phyloP scores from a whole-genome alignment of 208 protist species.

The Wallacemonas sp. region DNA sequence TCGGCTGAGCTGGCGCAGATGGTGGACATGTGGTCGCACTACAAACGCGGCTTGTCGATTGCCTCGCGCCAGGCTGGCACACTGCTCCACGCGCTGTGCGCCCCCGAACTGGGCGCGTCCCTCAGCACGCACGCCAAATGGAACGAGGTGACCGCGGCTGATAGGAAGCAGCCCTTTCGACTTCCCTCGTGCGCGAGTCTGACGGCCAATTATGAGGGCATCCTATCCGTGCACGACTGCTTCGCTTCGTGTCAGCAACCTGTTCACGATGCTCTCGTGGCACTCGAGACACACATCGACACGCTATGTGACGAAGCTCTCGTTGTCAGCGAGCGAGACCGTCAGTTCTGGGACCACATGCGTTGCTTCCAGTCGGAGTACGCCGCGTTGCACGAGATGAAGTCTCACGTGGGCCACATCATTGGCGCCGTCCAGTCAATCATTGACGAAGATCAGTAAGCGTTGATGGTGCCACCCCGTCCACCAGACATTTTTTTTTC shows the following conservation, averaged over 20 bases:
- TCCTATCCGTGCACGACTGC: constrained; percentile 56
- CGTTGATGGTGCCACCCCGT: neutral
- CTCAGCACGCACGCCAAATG: constrained; percentile 55
- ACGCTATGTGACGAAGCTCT: constrained; percentile 46
- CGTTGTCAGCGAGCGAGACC: constrained; percentile 41
- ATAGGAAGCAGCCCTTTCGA: constrained; percentile 13
- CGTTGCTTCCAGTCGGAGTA: constrained; percentile 44
- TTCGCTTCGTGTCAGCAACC: constrained; percentile 54
- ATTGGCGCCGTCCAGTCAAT: neutral
- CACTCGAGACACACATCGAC: constrained; percentile 43
- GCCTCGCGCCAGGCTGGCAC: constrained; percentile 17
- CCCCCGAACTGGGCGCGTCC: constrained; percentile 14
- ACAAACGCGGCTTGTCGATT: constrained; percentile 24
- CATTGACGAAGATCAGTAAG: neutral
- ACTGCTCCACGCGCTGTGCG: constrained; percentile 32
- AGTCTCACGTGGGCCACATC: constrained; percentile 3
- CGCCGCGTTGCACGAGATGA: constrained; percentile 33
- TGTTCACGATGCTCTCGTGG: constrained; percentile 33
- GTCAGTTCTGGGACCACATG: constrained; percentile 39
- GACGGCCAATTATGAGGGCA: constrained; percentile 36
- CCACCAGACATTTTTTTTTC: neutral
- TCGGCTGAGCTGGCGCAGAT: neutral
- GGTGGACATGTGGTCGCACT: constrained; percentile 16
- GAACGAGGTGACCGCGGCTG: constrained; percentile 25
- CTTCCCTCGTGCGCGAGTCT: constrained; percentile 24